Evolutionary conservation across 2,329 filamentous ascomycete genomes (phyloP), one percentile per base, ranked within the genome.

Genomic region (Pleoardoris graminearum): DNA sequence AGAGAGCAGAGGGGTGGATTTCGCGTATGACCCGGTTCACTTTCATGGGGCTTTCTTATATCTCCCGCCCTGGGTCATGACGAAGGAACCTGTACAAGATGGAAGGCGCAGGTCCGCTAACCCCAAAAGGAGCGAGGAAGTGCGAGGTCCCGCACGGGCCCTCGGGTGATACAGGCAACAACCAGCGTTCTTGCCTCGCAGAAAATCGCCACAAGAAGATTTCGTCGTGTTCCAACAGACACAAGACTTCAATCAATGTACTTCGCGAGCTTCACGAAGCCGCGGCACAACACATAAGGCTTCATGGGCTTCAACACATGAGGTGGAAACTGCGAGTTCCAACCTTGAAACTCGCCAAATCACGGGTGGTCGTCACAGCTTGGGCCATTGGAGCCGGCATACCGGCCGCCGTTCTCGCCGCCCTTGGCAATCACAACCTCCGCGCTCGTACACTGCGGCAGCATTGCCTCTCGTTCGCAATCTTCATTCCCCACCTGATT

Each of bases 121-220:
- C 19, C 33, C 44, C 44, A 17, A 47, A 47, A 37, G 44, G 44
- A 47, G 44, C 44, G 44, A 47, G 16, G 44, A 47, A 47, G 22
- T 47, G 44, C 44, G 44, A 47, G 44, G 23, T 30, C 14, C 44
- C 27, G 32, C 23, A 29, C 33, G 22, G 22, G 3, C 11, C 10
- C 41, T n/a, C n/a, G n/a, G n/a, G n/a, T 16, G 6, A 16, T 17
- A 29, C 22, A 39, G 11, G 32, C 16, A 33, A 27, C 17, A 11
- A 12, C 10, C 42, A 7, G n/a, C n/a, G n/a, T 43, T 23, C 5
- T 27, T 8, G 32, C 30, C 19, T 46, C 43, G 43, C 43, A 36
- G 19, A 10, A 36, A 33, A 4, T 35, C 43, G 43, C 32, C 19
- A 19, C 7, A 35, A 35, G 19, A 6, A 17, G 43, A 5, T 3